Base-by-base conservation (phyloP, 371 early-diverging fungal genomes). In the Mortierella sp. region DNA sequence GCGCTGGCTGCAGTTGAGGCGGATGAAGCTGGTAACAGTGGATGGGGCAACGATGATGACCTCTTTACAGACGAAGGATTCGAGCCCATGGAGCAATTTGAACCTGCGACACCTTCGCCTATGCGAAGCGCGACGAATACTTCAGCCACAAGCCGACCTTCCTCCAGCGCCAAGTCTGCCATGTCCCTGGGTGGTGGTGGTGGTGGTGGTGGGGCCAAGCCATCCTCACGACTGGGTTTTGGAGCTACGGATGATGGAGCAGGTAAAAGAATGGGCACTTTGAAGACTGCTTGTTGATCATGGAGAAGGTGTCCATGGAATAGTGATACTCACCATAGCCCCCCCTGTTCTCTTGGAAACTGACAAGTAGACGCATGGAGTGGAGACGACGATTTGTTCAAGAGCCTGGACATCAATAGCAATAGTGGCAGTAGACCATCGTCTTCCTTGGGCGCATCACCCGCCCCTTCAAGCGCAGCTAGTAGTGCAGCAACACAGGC, bases 71-170 rank as follows among this genome's bases (percentile, higher is more conserved):
- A 74, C 27, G 55, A 60, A 21, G 74, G 63, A 8, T 63, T 74
- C 28, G 76, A 74, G 46, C 76, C 76, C 0, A 67, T 74, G 64
- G 76, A 73, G n/a, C n/a, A n/a, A n/a, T n/a, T n/a, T n/a, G n/a
- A n/a, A 40, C 68, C 76, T 14, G 46, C 64, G n/a, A 64, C 63
- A 16, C 64, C 76, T 17, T 68, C 68, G 4, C 76, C 64, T 2
- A 60, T 49, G 63, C 63, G 64, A 19, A 67, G 56, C 13, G 57
- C 64, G 2, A 47, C 57, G 48, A 74, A 63, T 47, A 67, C 67
- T 17, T 49, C 63, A 17, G 8, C 13, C 21, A 17, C 60, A 1
- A 44, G 17, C 7, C 12, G 58, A 17, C 67, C 67, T 1, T 55
- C 63, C 7, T 60, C 62, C 13, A 74, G 28, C 47, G 63, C 68